Conservation (phyloP, 495 filamentous ascomycete genomes). For the Aspergillus diversus region DNA sequence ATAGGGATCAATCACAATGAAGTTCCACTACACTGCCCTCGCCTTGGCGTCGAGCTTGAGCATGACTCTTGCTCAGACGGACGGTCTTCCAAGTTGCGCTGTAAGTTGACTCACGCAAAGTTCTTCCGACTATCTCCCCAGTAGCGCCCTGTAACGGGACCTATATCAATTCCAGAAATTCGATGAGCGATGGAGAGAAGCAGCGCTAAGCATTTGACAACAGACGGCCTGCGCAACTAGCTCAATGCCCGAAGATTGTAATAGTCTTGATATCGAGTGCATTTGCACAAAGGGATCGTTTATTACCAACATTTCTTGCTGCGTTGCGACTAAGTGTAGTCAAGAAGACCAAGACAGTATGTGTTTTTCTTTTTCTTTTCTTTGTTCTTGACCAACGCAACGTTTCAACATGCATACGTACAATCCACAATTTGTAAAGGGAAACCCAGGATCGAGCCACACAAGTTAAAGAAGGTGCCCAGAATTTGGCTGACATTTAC, state of each 20-base stretch:
- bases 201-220: slow-evolving; percentile 11
- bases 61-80: slow-evolving; percentile 42
- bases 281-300: slow-evolving; percentile 67
- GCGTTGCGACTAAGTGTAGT: slow-evolving; percentile 60
- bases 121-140: neutral
- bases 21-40: slow-evolving; percentile 35
- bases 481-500: neutral
- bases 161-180: neutral
- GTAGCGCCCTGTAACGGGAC: neutral
- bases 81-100: slow-evolving; percentile 56
- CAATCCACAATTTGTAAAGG: too few relatives aligned
- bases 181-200: neutral
- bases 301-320: slow-evolving; percentile 67
- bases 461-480: neutral
- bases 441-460: too few relatives aligned
- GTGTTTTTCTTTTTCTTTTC: slow-evolving; percentile 18
- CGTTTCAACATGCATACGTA: neutral
- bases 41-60: slow-evolving; percentile 36
- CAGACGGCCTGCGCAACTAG: slow-evolving; percentile 59
- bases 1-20: slow-evolving; percentile 36
- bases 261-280: slow-evolving; percentile 59
- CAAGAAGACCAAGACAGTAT: slow-evolving; percentile 58
- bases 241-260: slow-evolving; percentile 55
- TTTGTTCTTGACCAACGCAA: neutral
- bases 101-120: slow-evolving; percentile 25